Evolutionary conservation across 257 asterid species (phyloP), one percentile per base, ranked within the genome.

Genomic region (Solanum dulcamara): DNA sequence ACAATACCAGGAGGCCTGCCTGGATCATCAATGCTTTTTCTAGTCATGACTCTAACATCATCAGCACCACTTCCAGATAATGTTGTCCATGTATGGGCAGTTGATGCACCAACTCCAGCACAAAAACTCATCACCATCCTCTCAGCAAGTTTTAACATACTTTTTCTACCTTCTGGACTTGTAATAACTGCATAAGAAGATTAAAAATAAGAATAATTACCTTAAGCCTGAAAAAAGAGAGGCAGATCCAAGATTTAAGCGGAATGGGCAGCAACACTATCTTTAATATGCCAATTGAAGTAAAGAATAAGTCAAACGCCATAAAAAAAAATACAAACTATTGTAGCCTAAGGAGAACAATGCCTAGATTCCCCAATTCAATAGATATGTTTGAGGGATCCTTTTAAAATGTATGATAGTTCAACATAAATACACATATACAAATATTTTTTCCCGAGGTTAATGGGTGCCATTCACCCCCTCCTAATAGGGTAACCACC

Each of bases 1-100:
- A 92, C 92, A 57, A 90, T 90, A 30, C 94, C 94, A 15, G 92
- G 91, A 24, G 94, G 94, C 83, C 92, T 88, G 24, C 94, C 94
- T 14, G 93, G 94, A 84, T 90, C 94, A 77, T 92, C 93, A 64
- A 88, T 74, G 81, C 93, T 92, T 86, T 89, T 92, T 40, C 92
- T 30, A 15, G 93, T 92, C 94, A 92, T 92, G 12, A 92, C 92
- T 48, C 94, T 55, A 9, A 92, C 92, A 72, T 92, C 93, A 57
- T 92, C 93, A 10, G 87, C 89, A 2, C 92, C 94, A 64, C 90
- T 92, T 11, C 92, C 92, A 0, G 93, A 89, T 57, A 92, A 32
- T 1, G 92, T 88, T 12, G 92, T 91, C 94, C 94, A 92, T 10
- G 92, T 87, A n/a, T 91, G 92, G 1, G 92, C 91, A 57, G 92